Conservation (phyloP, 495 filamentous ascomycete genomes). For the Choiromyces venosus region DNA sequence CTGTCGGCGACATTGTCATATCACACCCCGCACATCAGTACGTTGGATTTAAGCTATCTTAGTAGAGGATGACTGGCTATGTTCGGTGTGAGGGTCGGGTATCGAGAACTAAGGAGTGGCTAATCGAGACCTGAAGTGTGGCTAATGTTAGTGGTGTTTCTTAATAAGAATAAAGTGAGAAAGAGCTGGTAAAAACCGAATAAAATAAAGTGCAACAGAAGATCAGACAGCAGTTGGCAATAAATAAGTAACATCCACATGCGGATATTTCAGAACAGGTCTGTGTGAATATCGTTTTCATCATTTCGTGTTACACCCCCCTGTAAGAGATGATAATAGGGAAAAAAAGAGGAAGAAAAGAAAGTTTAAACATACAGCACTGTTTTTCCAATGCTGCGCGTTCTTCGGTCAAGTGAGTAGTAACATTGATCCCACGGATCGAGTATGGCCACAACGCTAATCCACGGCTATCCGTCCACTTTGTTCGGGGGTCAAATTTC, state of each 20-base stretch:
- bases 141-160: background rate
- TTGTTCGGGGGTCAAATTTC: constrained; percentile 10
- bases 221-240: constrained; percentile 78
- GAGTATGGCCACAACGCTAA: constrained; percentile 31
- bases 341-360: constrained; percentile 43
- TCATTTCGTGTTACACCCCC: constrained; percentile 17
- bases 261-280: constrained; percentile 67
- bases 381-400: background rate
- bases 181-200: background rate
- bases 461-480: background rate
- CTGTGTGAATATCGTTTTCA: constrained; percentile 60
- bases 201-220: background rate
- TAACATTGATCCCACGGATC: constrained; percentile 57
- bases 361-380: constrained; percentile 20
- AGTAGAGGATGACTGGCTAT: background rate
- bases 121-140: background rate
- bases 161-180: background rate
- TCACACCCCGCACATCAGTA: no score
- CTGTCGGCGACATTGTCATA: no score
- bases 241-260: constrained; percentile 55
- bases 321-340: constrained; percentile 3
- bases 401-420: constrained; percentile 55
- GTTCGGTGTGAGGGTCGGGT: background rate
- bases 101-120: no score
- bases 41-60: background rate